A percentile compares a stretch with the other conserved stretches of the same genome.
phyloP scores from a whole-genome alignment of 176 grass and related monocot species.

The Zea luxurians region DNA sequence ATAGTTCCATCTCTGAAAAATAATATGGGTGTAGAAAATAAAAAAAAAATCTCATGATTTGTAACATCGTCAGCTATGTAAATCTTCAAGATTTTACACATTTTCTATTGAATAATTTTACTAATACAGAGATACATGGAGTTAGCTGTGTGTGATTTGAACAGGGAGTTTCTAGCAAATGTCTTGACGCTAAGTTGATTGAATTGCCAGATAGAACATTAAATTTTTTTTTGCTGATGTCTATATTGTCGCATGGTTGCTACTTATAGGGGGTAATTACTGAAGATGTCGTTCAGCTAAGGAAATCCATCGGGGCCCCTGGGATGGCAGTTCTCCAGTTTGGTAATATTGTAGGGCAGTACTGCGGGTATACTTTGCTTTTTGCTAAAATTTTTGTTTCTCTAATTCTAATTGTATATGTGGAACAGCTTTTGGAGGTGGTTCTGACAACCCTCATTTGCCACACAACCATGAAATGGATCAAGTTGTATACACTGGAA shows the following conservation, averaged over 20 bases:
- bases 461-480: slow-evolving; percentile 90
- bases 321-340: slow-evolving; percentile 99
- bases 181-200: background rate
- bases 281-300: slow-evolving; percentile 86
- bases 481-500: slow-evolving; percentile 98
- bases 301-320: slow-evolving; percentile 83
- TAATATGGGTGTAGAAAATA: background rate
- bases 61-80: background rate
- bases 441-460: slow-evolving; percentile 82
- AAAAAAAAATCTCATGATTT: background rate
- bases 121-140: background rate
- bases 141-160: background rate
- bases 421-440: slow-evolving; percentile 72
- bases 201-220: background rate
- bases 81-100: background rate
- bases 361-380: slow-evolving; percentile 13
- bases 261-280: slow-evolving; percentile 85
- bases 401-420: slow-evolving; percentile 26
- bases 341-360: slow-evolving; percentile 51
- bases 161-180: background rate
- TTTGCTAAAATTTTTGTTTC: background rate
- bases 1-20: background rate
- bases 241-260: slow-evolving; percentile 20
- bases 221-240: slow-evolving; percentile 28
- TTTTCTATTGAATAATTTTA: background rate